Percentiles rank a stretch among this genome's conserved stretches.
Conservation (phyloP, 768 basidiomycete species). For the Neoboletus brunneissimus region DNA sequence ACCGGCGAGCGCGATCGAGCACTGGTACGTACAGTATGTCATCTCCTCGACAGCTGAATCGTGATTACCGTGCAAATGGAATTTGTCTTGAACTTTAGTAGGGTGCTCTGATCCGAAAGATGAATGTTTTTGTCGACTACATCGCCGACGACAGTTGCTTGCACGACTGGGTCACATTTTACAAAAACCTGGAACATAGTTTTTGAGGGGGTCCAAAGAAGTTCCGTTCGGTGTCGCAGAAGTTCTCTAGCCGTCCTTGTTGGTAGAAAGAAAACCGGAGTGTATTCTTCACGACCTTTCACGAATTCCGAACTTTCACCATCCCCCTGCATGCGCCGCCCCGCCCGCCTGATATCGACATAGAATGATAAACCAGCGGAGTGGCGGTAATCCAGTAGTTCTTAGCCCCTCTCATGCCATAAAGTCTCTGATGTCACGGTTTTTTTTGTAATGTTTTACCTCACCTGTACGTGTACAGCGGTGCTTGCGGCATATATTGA, state of each 20-base stretch:
- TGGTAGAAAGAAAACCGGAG: not conserved
- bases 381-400: not conserved
- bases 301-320: not conserved
- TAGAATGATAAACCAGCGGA: not conserved
- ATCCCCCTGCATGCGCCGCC: not conserved
- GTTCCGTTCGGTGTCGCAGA: not conserved
- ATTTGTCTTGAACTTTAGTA: not conserved
- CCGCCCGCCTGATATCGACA: not conserved
- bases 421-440: conserved; percentile 42
- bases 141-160: not conserved
- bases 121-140: not conserved
- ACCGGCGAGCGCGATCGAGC: not conserved
- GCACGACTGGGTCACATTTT: not conserved
- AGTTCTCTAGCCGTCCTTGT: not conserved
- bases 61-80: not conserved
- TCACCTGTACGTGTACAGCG: conserved; percentile 37
- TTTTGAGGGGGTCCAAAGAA: not conserved
- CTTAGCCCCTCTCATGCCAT: conserved; percentile 39
- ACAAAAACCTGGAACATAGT: not conserved
- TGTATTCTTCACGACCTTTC: not conserved
- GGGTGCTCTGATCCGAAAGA: not conserved
- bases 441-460: conserved; percentile 35
- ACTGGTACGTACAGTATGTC: not conserved
- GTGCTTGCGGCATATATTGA: conserved; percentile 35
- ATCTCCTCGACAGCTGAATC: not conserved